Evolutionary conservation across 495 filamentous ascomycete species (phyloP).

Genomic region (Xylaria cubensis): DNA sequence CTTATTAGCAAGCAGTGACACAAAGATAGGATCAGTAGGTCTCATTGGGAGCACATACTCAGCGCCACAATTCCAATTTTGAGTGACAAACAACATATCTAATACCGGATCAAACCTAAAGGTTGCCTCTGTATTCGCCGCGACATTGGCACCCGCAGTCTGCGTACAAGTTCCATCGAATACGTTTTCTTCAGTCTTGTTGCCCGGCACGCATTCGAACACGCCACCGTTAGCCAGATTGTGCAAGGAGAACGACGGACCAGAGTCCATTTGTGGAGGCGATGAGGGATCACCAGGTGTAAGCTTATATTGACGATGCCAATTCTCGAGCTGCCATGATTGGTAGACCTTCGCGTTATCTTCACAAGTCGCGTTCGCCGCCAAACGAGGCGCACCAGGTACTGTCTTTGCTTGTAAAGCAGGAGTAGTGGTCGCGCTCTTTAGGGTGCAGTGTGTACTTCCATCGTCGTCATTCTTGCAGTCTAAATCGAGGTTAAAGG

Average conservation of each 20-base stretch:
- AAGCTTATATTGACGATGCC: slow-evolving; percentile 42
- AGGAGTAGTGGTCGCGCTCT: slow-evolving; percentile 26
- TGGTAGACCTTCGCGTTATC: slow-evolving; percentile 39
- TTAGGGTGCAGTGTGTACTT: slow-evolving; percentile 36
- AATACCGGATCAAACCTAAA: slow-evolving; percentile 45
- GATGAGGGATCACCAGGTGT: slow-evolving; percentile 33
- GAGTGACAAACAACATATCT: slow-evolving; percentile 42
- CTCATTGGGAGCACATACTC: slow-evolving; percentile 37
- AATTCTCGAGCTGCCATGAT: slow-evolving; percentile 48
- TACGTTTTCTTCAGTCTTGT: slow-evolving; percentile 21
- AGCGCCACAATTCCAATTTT: slow-evolving; percentile 43
- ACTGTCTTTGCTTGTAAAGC: slow-evolving; percentile 36
- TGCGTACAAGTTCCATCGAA: slow-evolving; percentile 38
- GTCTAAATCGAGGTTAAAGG: slow-evolving; percentile 39
- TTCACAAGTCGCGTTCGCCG: slow-evolving; percentile 33
- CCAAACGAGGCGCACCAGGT: slow-evolving; percentile 19
- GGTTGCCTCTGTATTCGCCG: slow-evolving; percentile 30
- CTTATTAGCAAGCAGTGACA: slow-evolving; percentile 13
- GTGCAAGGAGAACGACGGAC: slow-evolving; percentile 45
- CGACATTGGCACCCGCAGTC: neutral
- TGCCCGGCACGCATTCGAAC: slow-evolving; percentile 39
- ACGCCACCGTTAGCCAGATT: slow-evolving; percentile 39
- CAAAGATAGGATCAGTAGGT: neutral
- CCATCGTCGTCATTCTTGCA: slow-evolving; percentile 38
- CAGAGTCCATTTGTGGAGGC: slow-evolving; percentile 36